phyloP scores from a whole-genome alignment of 1,284 basidiomycete genomes.

The Cystobasidiaceae sp. region DNA sequence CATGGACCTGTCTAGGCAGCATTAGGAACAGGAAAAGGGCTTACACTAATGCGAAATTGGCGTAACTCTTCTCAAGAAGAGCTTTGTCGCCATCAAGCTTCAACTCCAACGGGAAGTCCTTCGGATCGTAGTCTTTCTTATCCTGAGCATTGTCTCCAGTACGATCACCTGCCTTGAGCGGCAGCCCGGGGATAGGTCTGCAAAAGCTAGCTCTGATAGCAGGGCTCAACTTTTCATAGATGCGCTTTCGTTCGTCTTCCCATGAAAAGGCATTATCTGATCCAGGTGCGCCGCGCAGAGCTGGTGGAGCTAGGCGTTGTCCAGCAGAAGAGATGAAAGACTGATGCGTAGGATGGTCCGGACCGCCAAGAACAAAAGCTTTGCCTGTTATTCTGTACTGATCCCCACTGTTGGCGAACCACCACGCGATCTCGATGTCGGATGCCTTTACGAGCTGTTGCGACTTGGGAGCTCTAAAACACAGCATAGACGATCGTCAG shows the following conservation, averaged over 20 bases:
- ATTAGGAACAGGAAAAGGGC: constrained; percentile 27
- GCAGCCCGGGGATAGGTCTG: constrained; percentile 45
- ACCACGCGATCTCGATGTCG: constrained; percentile 46
- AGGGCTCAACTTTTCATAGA: constrained; percentile 46
- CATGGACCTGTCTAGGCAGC: not conserved
- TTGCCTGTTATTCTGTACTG: constrained; percentile 46
- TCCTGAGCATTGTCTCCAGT: constrained; percentile 35
- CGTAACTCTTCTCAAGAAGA: constrained; percentile 31
- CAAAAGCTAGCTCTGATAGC: constrained; percentile 47
- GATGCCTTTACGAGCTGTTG: constrained; percentile 41
- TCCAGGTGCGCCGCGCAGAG: constrained; percentile 35
- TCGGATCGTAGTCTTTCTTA: constrained; percentile 43
- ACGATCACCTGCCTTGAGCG: constrained; percentile 21
- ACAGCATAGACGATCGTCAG: not conserved
- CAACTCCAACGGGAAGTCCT: constrained; percentile 38
- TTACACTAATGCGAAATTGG: constrained; percentile 4
- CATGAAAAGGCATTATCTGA: constrained; percentile 42
- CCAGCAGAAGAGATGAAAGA: constrained; percentile 29
- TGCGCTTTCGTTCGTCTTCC: constrained; percentile 45
- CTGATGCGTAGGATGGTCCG: constrained; percentile 21
- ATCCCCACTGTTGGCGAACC: constrained; percentile 44
- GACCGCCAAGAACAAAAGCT: constrained; percentile 44
- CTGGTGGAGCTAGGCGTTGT: constrained; percentile 30
- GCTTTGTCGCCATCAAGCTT: constrained; percentile 37
- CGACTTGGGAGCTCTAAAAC: constrained; percentile 46